A percentile compares a stretch with the other conserved stretches of the same genome.
phyloP scores from a whole-genome alignment of 805 yeast species.

The Candida vartiovaarae region DNA sequence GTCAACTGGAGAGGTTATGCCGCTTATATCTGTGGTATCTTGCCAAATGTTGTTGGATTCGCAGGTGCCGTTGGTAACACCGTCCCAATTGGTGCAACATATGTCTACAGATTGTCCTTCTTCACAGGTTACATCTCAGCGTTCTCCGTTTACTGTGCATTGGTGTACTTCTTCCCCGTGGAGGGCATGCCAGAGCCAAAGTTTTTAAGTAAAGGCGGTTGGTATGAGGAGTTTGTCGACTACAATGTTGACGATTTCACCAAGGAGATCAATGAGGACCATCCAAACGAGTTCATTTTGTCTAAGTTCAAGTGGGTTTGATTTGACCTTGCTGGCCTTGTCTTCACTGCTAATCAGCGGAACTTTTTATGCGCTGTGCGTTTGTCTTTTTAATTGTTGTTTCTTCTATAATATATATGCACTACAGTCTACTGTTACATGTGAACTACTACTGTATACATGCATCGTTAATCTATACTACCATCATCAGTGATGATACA shows the following conservation, averaged over 20 bases:
- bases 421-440: too few species aligned
- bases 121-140: conserved; percentile 68
- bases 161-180: conserved; percentile 50
- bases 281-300: conserved; percentile 15
- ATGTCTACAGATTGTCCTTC: conserved; percentile 67
- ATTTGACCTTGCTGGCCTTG: too few species aligned
- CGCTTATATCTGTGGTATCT: conserved; percentile 74
- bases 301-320: not conserved
- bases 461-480: too few species aligned
- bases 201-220: conserved; percentile 41
- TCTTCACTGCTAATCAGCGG: too few species aligned
- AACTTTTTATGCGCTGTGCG: too few species aligned
- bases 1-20: conserved; percentile 78
- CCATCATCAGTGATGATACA: too few species aligned
- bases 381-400: too few species aligned
- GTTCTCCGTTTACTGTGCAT: conserved; percentile 42
- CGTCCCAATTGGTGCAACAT: conserved; percentile 75
- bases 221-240: conserved; percentile 29
- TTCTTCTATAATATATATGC: too few species aligned
- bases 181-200: conserved; percentile 35
- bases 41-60: conserved; percentile 83
- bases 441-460: too few species aligned
- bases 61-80: conserved; percentile 72
- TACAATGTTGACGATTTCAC: conserved; percentile 11
- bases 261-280: conserved; percentile 13